These are phyloP conservation scores for Pyropia yezoensis DNA, from an alignment of 23 red algal genomes.

Conservation along the genomic window DNA sequence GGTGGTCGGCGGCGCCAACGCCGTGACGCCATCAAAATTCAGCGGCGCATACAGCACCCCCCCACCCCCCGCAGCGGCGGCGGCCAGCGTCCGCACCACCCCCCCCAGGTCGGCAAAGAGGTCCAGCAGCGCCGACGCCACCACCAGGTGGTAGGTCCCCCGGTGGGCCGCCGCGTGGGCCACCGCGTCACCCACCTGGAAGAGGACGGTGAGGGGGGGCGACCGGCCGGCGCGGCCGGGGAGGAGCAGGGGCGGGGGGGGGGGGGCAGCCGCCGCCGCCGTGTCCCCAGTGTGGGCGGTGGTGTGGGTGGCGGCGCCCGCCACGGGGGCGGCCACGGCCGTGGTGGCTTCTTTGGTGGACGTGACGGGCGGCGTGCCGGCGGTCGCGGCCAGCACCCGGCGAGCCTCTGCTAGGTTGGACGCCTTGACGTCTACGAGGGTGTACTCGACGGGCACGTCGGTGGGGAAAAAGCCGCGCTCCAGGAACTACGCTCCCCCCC, in stretches of 20 bases:
- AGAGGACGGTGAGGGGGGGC: conserved; percentile 8
- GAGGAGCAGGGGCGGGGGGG: no score
- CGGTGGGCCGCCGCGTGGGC: conserved; percentile 3
- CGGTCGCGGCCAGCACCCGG: neutral
- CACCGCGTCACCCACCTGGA: conserved; percentile 37
- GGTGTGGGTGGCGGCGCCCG: no score
- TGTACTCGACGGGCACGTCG: conserved; percentile 16
- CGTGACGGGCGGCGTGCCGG: no score
- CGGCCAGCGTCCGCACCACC: conserved; percentile 3
- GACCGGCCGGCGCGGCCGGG: neutral
- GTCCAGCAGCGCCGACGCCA: conserved; percentile 44
- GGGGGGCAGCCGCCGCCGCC: no score
- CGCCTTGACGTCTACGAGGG: conserved; percentile 37
- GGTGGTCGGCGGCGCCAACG: conserved; percentile 24
- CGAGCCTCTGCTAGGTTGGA: conserved; percentile 19
- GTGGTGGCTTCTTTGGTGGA: no score
- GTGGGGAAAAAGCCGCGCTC: conserved; percentile 13
- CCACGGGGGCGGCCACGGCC: no score
- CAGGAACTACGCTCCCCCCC: neutral
- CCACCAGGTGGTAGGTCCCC: conserved; percentile 21
- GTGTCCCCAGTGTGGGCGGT: no score
- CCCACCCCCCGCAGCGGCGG: conserved; percentile 7
- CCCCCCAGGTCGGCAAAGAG: conserved; percentile 22
- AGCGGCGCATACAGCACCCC: conserved; percentile 48
- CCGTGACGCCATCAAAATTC: conserved; percentile 55